Evolutionary conservation across 2,329 filamentous ascomycete genomes (phyloP).

Genomic region (Claviceps monticola): DNA sequence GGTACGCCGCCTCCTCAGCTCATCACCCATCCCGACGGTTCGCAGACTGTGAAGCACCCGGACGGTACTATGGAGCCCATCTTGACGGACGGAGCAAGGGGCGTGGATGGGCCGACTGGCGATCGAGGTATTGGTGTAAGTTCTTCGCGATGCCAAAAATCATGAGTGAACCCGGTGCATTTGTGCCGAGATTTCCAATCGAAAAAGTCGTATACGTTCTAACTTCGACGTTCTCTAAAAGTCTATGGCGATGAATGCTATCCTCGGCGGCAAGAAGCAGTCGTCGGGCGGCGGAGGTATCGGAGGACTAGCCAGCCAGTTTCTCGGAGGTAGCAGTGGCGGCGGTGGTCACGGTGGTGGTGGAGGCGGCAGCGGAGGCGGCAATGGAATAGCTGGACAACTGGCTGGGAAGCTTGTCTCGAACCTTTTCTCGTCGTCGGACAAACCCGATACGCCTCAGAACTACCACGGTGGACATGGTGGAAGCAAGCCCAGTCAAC

Average conservation of each 20-base stretch:
- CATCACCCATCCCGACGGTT: constrained; percentile 49
- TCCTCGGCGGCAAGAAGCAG: constrained; percentile 33
- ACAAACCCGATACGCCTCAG: constrained; percentile 31
- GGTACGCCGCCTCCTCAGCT: constrained; percentile 41
- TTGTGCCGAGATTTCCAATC: background rate
- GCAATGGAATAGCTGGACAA: constrained; percentile 34
- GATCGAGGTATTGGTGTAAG: constrained; percentile 55
- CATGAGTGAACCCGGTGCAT: background rate
- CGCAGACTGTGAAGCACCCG: constrained; percentile 44
- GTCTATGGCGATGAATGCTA: constrained; percentile 47
- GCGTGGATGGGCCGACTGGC: constrained; percentile 35
- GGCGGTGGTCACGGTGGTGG: constrained; percentile 15
- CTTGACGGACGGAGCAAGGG: constrained; percentile 36
- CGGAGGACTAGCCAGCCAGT: constrained; percentile 6
- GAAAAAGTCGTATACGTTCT: background rate
- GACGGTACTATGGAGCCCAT: constrained; percentile 49
- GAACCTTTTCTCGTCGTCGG: constrained; percentile 34
- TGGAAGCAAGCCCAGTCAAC: constrained; percentile 21
- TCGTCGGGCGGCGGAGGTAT: constrained; percentile 15
- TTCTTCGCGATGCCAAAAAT: background rate
- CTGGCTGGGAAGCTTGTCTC: constrained; percentile 43
- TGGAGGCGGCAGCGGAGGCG: constrained; percentile 21
- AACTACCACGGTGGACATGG: constrained; percentile 36
- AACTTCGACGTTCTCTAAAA: constrained; percentile 14
- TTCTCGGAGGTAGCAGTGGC: constrained; percentile 20